Conservation (phyloP, 1,139 yeast genomes). For the Yamadazyma kanchanaburiensis region DNA sequence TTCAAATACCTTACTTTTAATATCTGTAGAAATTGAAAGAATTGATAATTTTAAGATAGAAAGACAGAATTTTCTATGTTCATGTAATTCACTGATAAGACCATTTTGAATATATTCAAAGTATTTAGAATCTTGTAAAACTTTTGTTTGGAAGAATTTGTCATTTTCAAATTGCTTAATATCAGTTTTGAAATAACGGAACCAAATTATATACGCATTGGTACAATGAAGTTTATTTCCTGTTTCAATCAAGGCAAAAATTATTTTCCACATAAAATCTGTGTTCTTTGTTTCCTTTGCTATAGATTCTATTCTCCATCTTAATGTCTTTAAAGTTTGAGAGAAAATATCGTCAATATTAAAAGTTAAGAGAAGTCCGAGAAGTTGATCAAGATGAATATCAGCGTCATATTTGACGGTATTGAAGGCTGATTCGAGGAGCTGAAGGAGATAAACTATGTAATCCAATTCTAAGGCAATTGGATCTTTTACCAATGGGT, state of each 20-base stretch:
- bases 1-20: conserved; percentile 40
- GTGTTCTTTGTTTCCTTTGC: conserved; percentile 18
- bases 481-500: conserved; percentile 1
- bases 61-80: conserved; percentile 67
- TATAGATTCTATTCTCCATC: conserved; percentile 46
- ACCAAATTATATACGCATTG: conserved; percentile 52
- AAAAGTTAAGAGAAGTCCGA: conserved; percentile 11
- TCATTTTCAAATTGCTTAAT: conserved; percentile 15
- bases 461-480: conserved; percentile 10
- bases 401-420: conserved; percentile 1
- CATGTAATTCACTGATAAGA: conserved; percentile 57
- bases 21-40: conserved; percentile 34
- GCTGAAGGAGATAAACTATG: conserved; percentile 8
- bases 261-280: conserved; percentile 41
- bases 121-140: conserved; percentile 37
- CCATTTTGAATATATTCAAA: conserved; percentile 63
- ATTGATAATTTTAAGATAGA: conserved; percentile 66
- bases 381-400: conserved; percentile 9
- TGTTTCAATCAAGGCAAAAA: conserved; percentile 33
- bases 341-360: conserved; percentile 29
- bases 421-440: conserved; percentile 11
- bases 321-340: conserved; percentile 32
- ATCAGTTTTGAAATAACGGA: conserved; percentile 41
- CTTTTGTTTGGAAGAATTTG: conserved; percentile 26
- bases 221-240: conserved; percentile 29